phyloP scores from a whole-genome alignment of 1,284 basidiomycete species.

The Macrocystidia cucumis region DNA sequence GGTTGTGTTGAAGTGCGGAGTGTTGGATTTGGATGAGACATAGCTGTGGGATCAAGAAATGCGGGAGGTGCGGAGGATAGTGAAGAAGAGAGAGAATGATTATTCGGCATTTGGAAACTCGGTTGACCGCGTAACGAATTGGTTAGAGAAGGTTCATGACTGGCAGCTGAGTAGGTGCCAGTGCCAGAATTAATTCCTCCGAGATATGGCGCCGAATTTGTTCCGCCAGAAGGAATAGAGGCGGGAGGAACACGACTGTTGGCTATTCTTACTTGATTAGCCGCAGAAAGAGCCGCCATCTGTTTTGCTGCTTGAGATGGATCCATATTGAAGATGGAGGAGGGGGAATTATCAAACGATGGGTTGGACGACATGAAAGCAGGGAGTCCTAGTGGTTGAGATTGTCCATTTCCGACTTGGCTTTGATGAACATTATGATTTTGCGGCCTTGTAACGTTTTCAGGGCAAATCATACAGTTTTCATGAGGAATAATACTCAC shows the following conservation, averaged over 20 bases:
- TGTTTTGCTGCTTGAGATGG: slow-evolving; percentile 59
- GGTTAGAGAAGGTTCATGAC: slow-evolving; percentile 28
- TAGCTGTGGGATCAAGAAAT: slow-evolving; percentile 36
- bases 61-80: slow-evolving; percentile 23
- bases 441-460: too few relatives aligned
- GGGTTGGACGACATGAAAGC: slow-evolving; percentile 22
- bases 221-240: slow-evolving; percentile 40
- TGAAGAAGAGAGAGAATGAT: slow-evolving; percentile 21
- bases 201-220: slow-evolving; percentile 59
- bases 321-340: slow-evolving; percentile 38
- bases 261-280: slow-evolving; percentile 51
- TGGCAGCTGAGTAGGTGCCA: slow-evolving; percentile 29
- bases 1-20: slow-evolving; percentile 20
- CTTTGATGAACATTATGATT: slow-evolving; percentile 9
- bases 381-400: slow-evolving; percentile 26
- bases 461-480: too few relatives aligned
- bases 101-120: slow-evolving; percentile 31
- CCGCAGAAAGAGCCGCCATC: slow-evolving; percentile 65
- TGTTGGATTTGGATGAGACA: slow-evolving; percentile 26
- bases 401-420: slow-evolving; percentile 27
- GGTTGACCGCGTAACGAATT: slow-evolving; percentile 23
- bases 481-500: too few relatives aligned
- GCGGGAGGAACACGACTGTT: slow-evolving; percentile 36
- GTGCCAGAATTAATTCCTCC: slow-evolving; percentile 47
- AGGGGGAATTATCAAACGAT: slow-evolving; percentile 21